Evolutionary conservation across 768 basidiomycete genomes (phyloP).

Genomic region (Macrolepiota fuliginosa): DNA sequence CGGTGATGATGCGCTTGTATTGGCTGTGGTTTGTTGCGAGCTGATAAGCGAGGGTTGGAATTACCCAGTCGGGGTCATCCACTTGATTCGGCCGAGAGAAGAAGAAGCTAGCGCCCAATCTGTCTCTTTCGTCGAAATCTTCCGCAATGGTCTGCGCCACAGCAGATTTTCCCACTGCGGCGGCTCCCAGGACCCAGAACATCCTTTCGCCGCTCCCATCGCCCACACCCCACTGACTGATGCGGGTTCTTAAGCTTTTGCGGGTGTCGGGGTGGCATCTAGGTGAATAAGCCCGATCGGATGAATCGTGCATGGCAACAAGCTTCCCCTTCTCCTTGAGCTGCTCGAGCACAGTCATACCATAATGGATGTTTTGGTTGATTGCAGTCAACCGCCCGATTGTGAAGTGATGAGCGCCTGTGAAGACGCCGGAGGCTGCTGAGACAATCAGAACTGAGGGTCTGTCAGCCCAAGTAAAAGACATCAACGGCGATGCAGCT

Average conservation of each 20-base stretch:
- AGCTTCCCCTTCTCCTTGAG: too few relatives aligned
- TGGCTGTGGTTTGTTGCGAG: neutral
- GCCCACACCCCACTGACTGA: neutral
- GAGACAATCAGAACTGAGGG: too few relatives aligned
- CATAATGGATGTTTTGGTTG: too few relatives aligned
- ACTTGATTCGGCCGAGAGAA: neutral
- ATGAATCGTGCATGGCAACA: too few relatives aligned
- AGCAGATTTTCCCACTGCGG: slow-evolving; percentile 7
- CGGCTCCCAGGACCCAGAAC: neutral
- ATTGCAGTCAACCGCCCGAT: too few relatives aligned
- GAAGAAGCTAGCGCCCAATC: slow-evolving; percentile 5
- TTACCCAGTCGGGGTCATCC: too few relatives aligned
- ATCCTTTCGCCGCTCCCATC: neutral
- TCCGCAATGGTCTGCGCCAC: slow-evolving; percentile 3
- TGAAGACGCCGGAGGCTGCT: too few relatives aligned
- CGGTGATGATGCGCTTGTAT: neutral
- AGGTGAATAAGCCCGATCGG: neutral
- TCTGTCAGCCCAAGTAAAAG: too few relatives aligned
- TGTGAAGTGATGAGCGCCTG: too few relatives aligned
- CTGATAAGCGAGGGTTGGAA: slow-evolving; percentile 9
- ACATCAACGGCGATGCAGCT: too few relatives aligned
- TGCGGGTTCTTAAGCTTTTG: neutral
- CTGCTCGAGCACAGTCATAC: too few relatives aligned
- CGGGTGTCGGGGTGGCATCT: slow-evolving; percentile 8
- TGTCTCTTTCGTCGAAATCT: neutral